Evolutionary conservation across 2,329 filamentous ascomycete genomes (phyloP).

Genomic region (Chaetomium globosum): DNA sequence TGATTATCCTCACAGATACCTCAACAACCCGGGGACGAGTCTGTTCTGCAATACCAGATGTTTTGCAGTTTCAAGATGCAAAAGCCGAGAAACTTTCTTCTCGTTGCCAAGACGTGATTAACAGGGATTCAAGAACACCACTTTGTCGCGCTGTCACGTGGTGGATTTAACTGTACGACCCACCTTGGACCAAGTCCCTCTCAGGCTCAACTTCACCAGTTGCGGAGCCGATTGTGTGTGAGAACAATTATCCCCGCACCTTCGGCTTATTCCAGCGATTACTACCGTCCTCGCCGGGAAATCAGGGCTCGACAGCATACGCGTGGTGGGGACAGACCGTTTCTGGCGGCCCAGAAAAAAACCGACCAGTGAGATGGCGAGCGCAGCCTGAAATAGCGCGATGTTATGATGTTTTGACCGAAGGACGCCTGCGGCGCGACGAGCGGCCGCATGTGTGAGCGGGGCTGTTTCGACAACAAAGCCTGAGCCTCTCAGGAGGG

Average conservation of each 20-base stretch:
- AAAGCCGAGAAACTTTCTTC: background rate
- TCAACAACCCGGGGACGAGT: rapidly evolving
- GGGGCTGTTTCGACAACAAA: slow-evolving; percentile 18
- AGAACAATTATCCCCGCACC: background rate
- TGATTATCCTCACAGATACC: background rate
- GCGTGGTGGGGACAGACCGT: slow-evolving; percentile 19
- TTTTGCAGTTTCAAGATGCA: background rate
- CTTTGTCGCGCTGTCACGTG: slow-evolving; percentile 33
- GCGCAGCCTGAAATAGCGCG: slow-evolving; percentile 36
- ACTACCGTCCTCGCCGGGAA: background rate
- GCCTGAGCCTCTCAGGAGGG: slow-evolving; percentile 4
- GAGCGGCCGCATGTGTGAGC: slow-evolving; percentile 13
- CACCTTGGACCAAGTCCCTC: background rate
- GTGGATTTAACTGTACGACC: slow-evolving; percentile 1
- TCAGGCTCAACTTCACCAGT: background rate
- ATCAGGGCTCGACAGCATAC: background rate
- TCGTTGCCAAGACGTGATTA: background rate
- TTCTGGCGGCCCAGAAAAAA: slow-evolving; percentile 25
- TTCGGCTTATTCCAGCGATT: background rate
- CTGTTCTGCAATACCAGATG: background rate
- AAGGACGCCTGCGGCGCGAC: slow-evolving; percentile 27
- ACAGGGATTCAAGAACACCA: background rate
- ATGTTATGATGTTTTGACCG: slow-evolving; percentile 37
- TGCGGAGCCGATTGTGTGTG: background rate
- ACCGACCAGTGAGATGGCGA: slow-evolving; percentile 36